Evolutionary conservation across 1,139 yeast species (phyloP).

Genomic region (Candida glucosophila): DNA sequence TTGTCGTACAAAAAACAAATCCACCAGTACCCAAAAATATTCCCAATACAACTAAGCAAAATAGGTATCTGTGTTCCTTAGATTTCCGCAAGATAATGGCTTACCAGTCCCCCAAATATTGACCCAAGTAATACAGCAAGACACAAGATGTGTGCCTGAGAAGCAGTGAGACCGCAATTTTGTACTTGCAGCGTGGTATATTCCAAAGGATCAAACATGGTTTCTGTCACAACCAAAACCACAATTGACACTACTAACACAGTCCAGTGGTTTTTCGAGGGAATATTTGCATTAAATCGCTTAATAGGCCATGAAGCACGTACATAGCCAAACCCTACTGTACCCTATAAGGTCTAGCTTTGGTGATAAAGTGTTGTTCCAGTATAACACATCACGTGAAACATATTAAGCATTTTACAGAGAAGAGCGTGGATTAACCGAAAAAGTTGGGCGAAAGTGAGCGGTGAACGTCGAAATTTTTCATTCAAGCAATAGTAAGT

Average conservation of each 20-base stretch:
- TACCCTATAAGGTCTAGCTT: too few species aligned
- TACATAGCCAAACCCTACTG: slow-evolving; percentile 6
- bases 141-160: slow-evolving; percentile 57
- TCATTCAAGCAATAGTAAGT: too few species aligned
- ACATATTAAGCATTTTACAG: too few species aligned
- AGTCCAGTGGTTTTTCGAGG: slow-evolving; percentile 22
- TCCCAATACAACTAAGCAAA: slow-evolving; percentile 42
- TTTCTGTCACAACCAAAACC: slow-evolving; percentile 46
- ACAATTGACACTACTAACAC: slow-evolving; percentile 14
- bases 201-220: slow-evolving; percentile 64
- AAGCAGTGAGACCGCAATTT: slow-evolving; percentile 47
- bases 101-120: slow-evolving; percentile 60
- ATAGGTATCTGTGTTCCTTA: slow-evolving; percentile 49
- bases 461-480: too few species aligned
- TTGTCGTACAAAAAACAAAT: slow-evolving; percentile 22
- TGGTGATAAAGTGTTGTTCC: too few species aligned
- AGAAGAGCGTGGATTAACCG: too few species aligned
- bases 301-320: slow-evolving; percentile 10
- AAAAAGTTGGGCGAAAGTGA: too few species aligned
- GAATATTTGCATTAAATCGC: slow-evolving; percentile 14
- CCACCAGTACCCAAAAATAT: slow-evolving; percentile 34
- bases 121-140: slow-evolving; percentile 56
- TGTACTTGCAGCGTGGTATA: slow-evolving; percentile 63
- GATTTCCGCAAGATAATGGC: slow-evolving; percentile 56
- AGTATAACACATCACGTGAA: too few species aligned